phyloP scores from a whole-genome alignment of 78 protist species.

The Dictyostelium capitatum region DNA sequence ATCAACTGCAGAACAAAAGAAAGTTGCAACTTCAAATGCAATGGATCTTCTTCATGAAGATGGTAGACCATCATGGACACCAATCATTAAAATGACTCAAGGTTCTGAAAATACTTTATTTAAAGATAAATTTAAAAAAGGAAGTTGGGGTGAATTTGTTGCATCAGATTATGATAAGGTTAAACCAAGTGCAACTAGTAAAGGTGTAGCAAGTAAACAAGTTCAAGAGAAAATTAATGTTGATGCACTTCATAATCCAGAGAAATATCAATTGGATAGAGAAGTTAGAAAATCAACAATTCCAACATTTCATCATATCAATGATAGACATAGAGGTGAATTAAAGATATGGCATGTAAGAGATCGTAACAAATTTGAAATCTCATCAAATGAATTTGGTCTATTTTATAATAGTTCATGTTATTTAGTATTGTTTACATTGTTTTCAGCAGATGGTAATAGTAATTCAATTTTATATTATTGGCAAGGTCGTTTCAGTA shows the following conservation, averaged over 20 bases:
- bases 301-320: conserved; percentile 1
- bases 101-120: conserved; percentile 22
- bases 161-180: background rate
- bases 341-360: conserved; percentile 29
- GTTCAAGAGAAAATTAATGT: conserved; percentile 37
- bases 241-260: conserved; percentile 36
- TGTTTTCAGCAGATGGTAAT: background rate
- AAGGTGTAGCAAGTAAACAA: background rate
- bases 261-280: conserved; percentile 23
- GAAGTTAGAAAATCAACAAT: conserved; percentile 20
- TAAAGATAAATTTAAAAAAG: conserved; percentile 41
- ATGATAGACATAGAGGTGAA: conserved; percentile 27
- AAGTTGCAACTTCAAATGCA: background rate
- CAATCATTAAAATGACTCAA: conserved; percentile 30
- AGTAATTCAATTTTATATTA: background rate
- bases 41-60: conserved; percentile 25
- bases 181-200: conserved; percentile 21
- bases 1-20: background rate
- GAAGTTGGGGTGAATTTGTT: conserved; percentile 34
- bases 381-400: conserved; percentile 26
- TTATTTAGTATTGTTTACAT: conserved; percentile 39
- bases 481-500: conserved; percentile 40
- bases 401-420: conserved; percentile 24
- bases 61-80: conserved; percentile 35
- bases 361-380: conserved; percentile 17